Percentiles rank a stretch among this genome's conserved stretches.
These are phyloP conservation scores for Ciborinia camelliae DNA, from an alignment of 2,329 filamentous ascomycete species.

Conservation along the genomic window DNA sequence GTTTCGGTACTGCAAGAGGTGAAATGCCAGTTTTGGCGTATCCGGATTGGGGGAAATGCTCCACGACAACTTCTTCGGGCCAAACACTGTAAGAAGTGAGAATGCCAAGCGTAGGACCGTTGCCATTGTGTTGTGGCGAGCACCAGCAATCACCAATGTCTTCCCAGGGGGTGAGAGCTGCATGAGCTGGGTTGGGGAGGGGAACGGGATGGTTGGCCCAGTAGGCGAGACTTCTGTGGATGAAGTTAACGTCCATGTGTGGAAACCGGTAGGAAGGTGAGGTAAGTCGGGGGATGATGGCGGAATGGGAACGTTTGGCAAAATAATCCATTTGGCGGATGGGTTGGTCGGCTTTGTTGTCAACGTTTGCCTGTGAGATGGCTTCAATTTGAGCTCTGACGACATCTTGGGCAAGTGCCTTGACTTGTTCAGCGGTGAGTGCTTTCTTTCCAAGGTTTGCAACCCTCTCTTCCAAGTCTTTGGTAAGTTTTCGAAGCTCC, in stretches of 20 bases:
- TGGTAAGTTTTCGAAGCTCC: slow-evolving; percentile 24
- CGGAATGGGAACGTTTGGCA: slow-evolving; percentile 46
- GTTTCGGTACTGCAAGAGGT: slow-evolving; percentile 58
- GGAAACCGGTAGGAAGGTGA: slow-evolving; percentile 43
- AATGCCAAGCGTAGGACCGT: slow-evolving; percentile 64
- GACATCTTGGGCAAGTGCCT: slow-evolving; percentile 22
- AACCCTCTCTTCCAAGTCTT: slow-evolving; percentile 25
- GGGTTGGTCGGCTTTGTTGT: slow-evolving; percentile 22
- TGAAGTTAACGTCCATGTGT: slow-evolving; percentile 21
- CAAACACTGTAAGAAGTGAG: slow-evolving; percentile 55
- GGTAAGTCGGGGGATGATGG: slow-evolving; percentile 32
- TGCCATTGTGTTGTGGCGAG: slow-evolving; percentile 46
- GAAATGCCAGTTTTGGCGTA: slow-evolving; percentile 48
- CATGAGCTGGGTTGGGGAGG: slow-evolving; percentile 41
- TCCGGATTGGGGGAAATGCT: slow-evolving; percentile 63
- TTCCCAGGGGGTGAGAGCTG: slow-evolving; percentile 66
- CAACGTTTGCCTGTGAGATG: slow-evolving; percentile 30
- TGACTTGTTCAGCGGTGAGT: slow-evolving; percentile 24
- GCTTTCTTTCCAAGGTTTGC: slow-evolving; percentile 22
- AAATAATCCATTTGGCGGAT: slow-evolving; percentile 68
- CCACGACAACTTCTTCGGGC: slow-evolving; percentile 67
- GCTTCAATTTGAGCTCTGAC: slow-evolving; percentile 31
- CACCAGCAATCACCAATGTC: slow-evolving; percentile 91
- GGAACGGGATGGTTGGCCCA: slow-evolving; percentile 30
- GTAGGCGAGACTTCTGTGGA: slow-evolving; percentile 16